These are phyloP conservation scores for Tolypocladium inflatum DNA, from an alignment of 2,329 filamentous ascomycete species.

Conservation along the genomic window DNA sequence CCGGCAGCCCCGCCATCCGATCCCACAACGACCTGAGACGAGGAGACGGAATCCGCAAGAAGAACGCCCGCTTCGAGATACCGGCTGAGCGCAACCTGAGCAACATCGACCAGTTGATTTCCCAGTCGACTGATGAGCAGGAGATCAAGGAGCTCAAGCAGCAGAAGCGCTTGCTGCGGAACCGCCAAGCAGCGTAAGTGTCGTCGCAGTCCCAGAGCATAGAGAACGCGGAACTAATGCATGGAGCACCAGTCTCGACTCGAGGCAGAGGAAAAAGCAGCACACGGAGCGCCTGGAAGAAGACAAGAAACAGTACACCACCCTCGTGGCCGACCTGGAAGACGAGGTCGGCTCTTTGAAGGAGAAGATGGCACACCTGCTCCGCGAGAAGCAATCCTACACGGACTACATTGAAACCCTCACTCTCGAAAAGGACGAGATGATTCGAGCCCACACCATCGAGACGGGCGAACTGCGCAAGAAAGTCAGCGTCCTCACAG, in stretches of 20 bases:
- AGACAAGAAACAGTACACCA: slow-evolving; percentile 87
- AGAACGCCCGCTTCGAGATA: slow-evolving; percentile 97
- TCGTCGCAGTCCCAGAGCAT: not conserved
- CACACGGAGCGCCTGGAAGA: slow-evolving; percentile 94
- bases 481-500: slow-evolving; percentile 75
- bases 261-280: slow-evolving; percentile 93
- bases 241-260: slow-evolving; percentile 63
- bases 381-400: slow-evolving; percentile 64
- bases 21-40: slow-evolving; percentile 69
- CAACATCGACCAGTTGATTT: slow-evolving; percentile 92
- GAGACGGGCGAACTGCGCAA: slow-evolving; percentile 88
- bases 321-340: slow-evolving; percentile 67
- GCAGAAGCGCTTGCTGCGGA: slow-evolving; percentile 88
- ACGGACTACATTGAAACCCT: slow-evolving; percentile 67
- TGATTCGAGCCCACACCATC: slow-evolving; percentile 78
- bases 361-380: slow-evolving; percentile 59
- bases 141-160: slow-evolving; percentile 98
- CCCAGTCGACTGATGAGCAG: slow-evolving; percentile 78
- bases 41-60: slow-evolving; percentile 91
- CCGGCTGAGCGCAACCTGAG: slow-evolving; percentile 84
- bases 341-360: slow-evolving; percentile 64
- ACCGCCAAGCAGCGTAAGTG: slow-evolving; percentile 89
- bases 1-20: slow-evolving; percentile 59
- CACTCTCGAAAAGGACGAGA: slow-evolving; percentile 81
- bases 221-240: not conserved